phyloP scores from a whole-genome alignment of 2,329 filamentous ascomycete genomes.

The Stagonosporopsis vannaccii region DNA sequence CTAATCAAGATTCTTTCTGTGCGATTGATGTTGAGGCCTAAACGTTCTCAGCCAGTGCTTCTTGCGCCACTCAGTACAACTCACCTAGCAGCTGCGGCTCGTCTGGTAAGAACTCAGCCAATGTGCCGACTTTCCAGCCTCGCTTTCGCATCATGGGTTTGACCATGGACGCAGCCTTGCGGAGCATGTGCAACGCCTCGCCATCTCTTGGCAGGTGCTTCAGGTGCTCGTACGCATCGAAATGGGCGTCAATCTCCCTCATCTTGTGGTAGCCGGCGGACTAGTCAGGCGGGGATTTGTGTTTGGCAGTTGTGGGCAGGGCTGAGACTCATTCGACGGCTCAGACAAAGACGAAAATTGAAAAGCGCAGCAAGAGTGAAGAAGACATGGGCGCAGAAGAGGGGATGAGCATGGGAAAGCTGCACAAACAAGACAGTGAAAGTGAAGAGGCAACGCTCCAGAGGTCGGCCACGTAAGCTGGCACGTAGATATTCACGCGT shows the following conservation, averaged over 20 bases:
- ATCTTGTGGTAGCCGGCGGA: slow-evolving; percentile 29
- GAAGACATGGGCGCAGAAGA: slow-evolving; percentile 11
- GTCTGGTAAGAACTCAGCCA: slow-evolving; percentile 85
- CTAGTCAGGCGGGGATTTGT: not conserved
- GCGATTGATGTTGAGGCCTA: slow-evolving; percentile 76
- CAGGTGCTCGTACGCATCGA: slow-evolving; percentile 59
- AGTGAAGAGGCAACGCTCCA: slow-evolving; percentile 22
- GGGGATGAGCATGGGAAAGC: slow-evolving; percentile 12
- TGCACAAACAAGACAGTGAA: slow-evolving; percentile 14
- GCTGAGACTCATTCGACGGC: not conserved
- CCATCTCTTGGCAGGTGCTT: slow-evolving; percentile 53
- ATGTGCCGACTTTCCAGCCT: slow-evolving; percentile 77
- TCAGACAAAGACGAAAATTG: slow-evolving; percentile 3
- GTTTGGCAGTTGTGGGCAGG: not conserved
- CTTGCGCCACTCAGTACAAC: slow-evolving; percentile 15
- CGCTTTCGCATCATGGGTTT: slow-evolving; percentile 94
- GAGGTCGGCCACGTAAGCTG: slow-evolving; percentile 35
- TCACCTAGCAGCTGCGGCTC: slow-evolving; percentile 75
- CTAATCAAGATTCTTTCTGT: slow-evolving; percentile 84
- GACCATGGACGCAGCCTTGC: slow-evolving; percentile 84
- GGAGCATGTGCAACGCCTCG: slow-evolving; percentile 66
- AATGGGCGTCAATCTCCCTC: slow-evolving; percentile 57
- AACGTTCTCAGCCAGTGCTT: slow-evolving; percentile 22
- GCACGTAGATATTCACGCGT: slow-evolving; percentile 32
- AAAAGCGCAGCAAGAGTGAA: slow-evolving; percentile 1